These are phyloP conservation scores for Lumnitzera littorea DNA, from an alignment of 345 rosid genomes.

Conservation along the genomic window DNA sequence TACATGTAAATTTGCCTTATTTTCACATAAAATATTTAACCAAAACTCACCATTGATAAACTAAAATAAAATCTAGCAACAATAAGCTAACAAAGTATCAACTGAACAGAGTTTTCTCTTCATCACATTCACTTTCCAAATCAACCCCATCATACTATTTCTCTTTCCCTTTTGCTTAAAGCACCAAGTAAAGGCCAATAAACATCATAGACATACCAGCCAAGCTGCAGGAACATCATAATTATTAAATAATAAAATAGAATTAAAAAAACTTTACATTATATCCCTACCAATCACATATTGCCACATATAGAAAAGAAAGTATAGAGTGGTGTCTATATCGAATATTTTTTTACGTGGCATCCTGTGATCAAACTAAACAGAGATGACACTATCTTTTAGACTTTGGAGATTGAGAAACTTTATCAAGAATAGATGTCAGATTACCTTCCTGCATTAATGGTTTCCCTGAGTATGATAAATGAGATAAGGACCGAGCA, in stretches of 20 bases:
- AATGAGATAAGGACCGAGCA: slow-evolving; percentile 57
- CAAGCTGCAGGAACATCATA: slow-evolving; percentile 37
- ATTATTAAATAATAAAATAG: neutral
- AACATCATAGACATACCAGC: slow-evolving; percentile 85
- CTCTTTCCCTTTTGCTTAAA: slow-evolving; percentile 95
- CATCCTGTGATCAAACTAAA: too few species aligned
- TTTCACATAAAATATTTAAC: too few species aligned
- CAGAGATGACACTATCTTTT: too few species aligned
- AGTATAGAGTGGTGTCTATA: too few species aligned
- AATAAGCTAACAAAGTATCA: slow-evolving; percentile 16
- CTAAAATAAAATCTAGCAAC: neutral
- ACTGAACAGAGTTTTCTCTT: slow-evolving; percentile 64
- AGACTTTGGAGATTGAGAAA: too few species aligned
- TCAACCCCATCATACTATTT: slow-evolving; percentile 13
- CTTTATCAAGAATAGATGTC: neutral
- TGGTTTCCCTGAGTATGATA: slow-evolving; percentile 48
- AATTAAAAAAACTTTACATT: neutral
- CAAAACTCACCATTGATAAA: too few species aligned
- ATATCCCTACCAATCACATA: neutral
- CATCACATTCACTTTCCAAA: slow-evolving; percentile 39
- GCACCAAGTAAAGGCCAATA: slow-evolving; percentile 62
- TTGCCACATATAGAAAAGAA: neutral
- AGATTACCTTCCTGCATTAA: slow-evolving; percentile 58
- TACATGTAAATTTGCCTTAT: too few species aligned
- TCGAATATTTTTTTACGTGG: too few species aligned